A percentile compares a stretch with the other conserved stretches of the same genome.
These are phyloP conservation scores for Citrus glauca DNA, from an alignment of 345 rosid genomes.

Conservation along the genomic window DNA sequence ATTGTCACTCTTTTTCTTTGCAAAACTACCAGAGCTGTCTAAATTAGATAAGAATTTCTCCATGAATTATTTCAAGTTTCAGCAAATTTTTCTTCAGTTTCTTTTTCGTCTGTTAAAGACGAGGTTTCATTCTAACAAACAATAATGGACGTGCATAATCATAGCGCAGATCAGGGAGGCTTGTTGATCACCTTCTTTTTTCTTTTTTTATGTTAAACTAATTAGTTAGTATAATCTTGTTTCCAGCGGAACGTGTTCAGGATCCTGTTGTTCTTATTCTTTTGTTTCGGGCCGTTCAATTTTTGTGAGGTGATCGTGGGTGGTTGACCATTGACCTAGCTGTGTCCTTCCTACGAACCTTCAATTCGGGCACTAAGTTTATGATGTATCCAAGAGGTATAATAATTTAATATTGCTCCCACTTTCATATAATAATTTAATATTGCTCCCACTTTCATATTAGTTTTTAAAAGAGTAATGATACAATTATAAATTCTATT, in stretches of 20 bases:
- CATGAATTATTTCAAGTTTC: slow-evolving; percentile 10
- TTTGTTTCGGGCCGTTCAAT: background rate
- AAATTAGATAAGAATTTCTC: slow-evolving; percentile 6
- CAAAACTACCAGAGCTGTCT: slow-evolving; percentile 30
- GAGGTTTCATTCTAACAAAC: background rate
- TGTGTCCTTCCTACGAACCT: slow-evolving; percentile 7
- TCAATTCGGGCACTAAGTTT: no score
- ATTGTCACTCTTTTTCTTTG: slow-evolving; percentile 3
- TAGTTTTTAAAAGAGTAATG: no score
- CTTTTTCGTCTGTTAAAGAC: no score
- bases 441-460: no score
- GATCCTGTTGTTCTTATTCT: background rate
- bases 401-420: no score
- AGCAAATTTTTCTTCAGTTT: background rate
- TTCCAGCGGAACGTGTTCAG: slow-evolving; percentile 11
- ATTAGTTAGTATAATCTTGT: background rate
- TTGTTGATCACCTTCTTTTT: background rate
- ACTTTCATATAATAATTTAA: no score
- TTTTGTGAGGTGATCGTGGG: slow-evolving; percentile 1
- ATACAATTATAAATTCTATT: no score
- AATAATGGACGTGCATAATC: slow-evolving; percentile 8
- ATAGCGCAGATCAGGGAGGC: slow-evolving; percentile 17
- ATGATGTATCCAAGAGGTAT: no score
- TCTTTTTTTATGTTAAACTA: background rate
- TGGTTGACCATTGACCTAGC: slow-evolving; percentile 14